phyloP scores from a whole-genome alignment of 257 asterid genomes.

The Solanum chiquidenum region DNA sequence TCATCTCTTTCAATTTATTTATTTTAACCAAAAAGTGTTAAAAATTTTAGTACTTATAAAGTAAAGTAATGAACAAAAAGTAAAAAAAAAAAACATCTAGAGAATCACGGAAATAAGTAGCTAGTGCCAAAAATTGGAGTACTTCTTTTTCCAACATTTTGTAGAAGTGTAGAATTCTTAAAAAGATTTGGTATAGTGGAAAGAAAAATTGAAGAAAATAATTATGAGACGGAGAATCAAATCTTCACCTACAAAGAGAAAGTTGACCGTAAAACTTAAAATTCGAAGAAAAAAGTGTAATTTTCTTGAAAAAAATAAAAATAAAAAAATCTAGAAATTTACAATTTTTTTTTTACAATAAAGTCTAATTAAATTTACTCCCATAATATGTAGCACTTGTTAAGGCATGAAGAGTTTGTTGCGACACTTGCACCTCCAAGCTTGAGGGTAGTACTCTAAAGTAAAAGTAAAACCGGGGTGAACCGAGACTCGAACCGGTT shows the following conservation, averaged over 20 bases:
- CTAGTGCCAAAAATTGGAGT: background rate
- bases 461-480: background rate
- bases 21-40: background rate
- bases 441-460: conserved; percentile 23
- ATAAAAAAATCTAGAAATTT: background rate
- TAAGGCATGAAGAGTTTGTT: conserved; percentile 23
- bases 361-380: background rate
- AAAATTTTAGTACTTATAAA: background rate
- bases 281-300: background rate
- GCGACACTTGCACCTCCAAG: conserved; percentile 30
- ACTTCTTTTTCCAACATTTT: no score
- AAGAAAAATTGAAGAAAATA: no score
- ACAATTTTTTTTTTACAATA: background rate
- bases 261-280: no score
- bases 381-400: background rate
- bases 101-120: background rate
- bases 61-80: background rate
- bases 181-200: background rate
- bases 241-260: no score
- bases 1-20: background rate
- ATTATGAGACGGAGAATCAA: background rate
- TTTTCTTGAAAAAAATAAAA: background rate
- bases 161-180: no score
- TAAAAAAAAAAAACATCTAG: background rate
- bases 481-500: background rate